These are phyloP conservation scores for Alternaria metachromatica DNA, from an alignment of 2,329 filamentous ascomycete genomes.

Conservation along the genomic window DNA sequence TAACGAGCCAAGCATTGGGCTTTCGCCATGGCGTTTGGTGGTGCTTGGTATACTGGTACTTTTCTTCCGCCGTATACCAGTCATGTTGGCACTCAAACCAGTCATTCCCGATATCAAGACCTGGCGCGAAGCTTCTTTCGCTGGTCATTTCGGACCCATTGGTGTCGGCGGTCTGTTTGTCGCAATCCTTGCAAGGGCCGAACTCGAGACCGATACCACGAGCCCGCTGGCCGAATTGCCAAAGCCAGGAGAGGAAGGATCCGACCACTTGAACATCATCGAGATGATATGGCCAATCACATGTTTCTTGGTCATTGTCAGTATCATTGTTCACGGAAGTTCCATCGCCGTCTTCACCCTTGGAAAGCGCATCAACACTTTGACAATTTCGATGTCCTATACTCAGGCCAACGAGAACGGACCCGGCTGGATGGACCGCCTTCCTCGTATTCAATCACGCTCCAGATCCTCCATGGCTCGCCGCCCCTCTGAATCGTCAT, in stretches of 20 bases:
- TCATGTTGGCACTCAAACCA: constrained; percentile 91
- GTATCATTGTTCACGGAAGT: constrained; percentile 96
- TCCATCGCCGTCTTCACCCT: constrained; percentile 97
- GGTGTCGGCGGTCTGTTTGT: constrained; percentile 97
- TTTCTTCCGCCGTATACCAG: constrained; percentile 92
- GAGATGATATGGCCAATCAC: constrained; percentile 94
- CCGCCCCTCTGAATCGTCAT: constrained; percentile 66
- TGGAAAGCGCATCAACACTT: constrained; percentile 96
- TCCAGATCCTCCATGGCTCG: constrained; percentile 74
- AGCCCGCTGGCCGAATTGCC: constrained; percentile 74
- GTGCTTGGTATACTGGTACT: constrained; percentile 93
- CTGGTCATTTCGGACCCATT: constrained; percentile 96
- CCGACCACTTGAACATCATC: constrained; percentile 73
- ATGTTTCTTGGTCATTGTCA: constrained; percentile 90
- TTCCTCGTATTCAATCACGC: constrained; percentile 83
- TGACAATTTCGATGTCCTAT: constrained; percentile 95
- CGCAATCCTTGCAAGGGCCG: constrained; percentile 89
- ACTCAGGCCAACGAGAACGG: constrained; percentile 88
- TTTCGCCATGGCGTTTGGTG: constrained; percentile 88
- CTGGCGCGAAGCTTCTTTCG: constrained; percentile 95
- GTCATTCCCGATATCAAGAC: constrained; percentile 97
- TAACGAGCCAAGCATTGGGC: constrained; percentile 73
- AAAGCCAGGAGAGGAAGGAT: constrained; percentile 50
- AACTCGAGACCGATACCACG: constrained; percentile 77
- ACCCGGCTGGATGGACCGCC: constrained; percentile 91